A percentile compares a stretch with the other conserved stretches of the same genome.
phyloP scores from a whole-genome alignment of 805 yeast genomes.

The Schwanniomyces polymorphus region DNA sequence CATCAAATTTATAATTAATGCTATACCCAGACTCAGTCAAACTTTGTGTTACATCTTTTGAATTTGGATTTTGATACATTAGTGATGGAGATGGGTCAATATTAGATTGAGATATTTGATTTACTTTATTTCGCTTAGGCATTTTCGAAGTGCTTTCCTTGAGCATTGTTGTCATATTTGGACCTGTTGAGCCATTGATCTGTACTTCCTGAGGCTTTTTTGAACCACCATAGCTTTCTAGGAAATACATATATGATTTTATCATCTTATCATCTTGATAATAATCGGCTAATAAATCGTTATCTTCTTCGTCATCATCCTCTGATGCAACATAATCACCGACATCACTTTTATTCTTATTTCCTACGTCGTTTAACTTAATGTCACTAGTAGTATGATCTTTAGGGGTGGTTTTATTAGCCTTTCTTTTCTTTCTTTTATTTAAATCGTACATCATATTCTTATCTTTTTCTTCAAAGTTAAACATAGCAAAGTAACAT shows the following conservation, averaged over 20 bases:
- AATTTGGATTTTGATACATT: slow-evolving; percentile 5
- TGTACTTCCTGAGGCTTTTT: neutral
- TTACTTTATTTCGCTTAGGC: slow-evolving; percentile 2
- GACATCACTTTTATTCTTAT: slow-evolving; percentile 9
- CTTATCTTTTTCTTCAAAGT: slow-evolving; percentile 61
- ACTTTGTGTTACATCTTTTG: slow-evolving; percentile 3
- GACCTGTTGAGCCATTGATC: neutral
- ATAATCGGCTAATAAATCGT: slow-evolving; percentile 25
- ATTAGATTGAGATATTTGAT: slow-evolving; percentile 3
- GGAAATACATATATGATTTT: slow-evolving; percentile 82
- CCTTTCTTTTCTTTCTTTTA: slow-evolving; percentile 14
- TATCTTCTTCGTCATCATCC: slow-evolving; percentile 14
- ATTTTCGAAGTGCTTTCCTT: neutral
- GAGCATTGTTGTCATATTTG: neutral
- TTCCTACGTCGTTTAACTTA: slow-evolving; percentile 15
- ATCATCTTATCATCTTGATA: slow-evolving; percentile 84
- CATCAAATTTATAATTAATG: slow-evolving; percentile 29
- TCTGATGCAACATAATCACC: slow-evolving; percentile 3
- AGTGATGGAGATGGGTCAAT: slow-evolving; percentile 17
- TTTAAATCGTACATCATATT: slow-evolving; percentile 39
- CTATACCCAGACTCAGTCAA: slow-evolving; percentile 25
- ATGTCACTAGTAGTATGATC: slow-evolving; percentile 9
- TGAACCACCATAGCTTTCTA: slow-evolving; percentile 68
- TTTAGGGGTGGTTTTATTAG: slow-evolving; percentile 8
- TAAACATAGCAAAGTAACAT: slow-evolving; percentile 91